A percentile compares a stretch with the other conserved stretches of the same genome.
These are phyloP conservation scores for Parachlorella kessleri DNA, from an alignment of 139 green algal species.

Conservation along the genomic window DNA sequence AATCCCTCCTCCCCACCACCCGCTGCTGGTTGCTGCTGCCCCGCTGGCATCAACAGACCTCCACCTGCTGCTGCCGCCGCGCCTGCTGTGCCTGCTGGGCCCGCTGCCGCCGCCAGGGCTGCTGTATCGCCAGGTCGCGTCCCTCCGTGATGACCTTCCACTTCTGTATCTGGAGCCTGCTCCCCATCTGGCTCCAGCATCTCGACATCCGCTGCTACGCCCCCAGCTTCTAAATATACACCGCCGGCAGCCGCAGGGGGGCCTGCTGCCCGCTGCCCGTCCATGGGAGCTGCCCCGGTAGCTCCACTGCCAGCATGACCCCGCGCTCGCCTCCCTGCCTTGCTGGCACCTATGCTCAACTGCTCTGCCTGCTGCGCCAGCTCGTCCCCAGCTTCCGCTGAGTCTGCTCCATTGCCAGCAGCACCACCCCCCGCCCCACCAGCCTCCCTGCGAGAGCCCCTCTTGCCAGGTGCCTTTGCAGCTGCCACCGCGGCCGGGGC, in stretches of 20 bases:
- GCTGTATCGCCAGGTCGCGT: background rate
- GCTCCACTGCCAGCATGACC: no score
- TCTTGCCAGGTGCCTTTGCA: background rate
- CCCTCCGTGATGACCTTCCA: background rate
- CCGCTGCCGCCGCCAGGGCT: background rate
- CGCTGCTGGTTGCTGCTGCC: background rate
- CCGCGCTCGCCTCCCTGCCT: no score
- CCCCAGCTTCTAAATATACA: no score
- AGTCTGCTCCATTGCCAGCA: no score
- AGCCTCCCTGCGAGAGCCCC: background rate
- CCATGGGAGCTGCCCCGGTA: no score
- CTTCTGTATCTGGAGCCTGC: no score
- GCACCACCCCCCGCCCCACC: no score
- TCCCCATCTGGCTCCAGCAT: background rate
- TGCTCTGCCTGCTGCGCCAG: constrained; percentile 7
- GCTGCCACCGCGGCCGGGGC: background rate
- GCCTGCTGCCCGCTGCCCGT: no score
- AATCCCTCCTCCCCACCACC: background rate
- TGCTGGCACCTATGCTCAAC: no score
- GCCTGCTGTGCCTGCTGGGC: background rate
- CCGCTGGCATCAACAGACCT: background rate
- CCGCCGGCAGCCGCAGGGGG: no score
- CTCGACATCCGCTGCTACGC: background rate
- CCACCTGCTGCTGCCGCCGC: background rate
- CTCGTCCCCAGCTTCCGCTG: background rate